Evolutionary conservation across 208 protist genomes (phyloP).

Genomic region (Naegleria fowleri): DNA sequence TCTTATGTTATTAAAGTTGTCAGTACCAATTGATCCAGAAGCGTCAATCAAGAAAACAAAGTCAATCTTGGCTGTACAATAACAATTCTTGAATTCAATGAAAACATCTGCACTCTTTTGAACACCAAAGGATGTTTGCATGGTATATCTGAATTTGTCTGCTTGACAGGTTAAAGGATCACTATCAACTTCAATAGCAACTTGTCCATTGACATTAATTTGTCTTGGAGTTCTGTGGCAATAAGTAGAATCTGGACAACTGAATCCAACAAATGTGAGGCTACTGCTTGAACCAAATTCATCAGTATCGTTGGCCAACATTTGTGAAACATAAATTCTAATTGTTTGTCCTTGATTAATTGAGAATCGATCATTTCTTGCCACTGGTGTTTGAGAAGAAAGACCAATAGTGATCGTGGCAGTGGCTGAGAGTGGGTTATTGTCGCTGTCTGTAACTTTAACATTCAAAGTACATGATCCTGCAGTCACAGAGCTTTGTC

Average conservation of each 20-base stretch:
- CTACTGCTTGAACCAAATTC: not conserved
- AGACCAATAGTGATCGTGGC: not conserved
- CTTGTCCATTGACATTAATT: not conserved
- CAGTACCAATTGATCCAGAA: not conserved
- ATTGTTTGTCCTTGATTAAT: not conserved
- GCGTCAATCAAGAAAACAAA: not conserved
- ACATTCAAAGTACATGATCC: not conserved
- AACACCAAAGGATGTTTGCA: not conserved
- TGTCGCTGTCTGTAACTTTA: not conserved
- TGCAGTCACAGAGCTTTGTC: not conserved
- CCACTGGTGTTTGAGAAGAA: not conserved
- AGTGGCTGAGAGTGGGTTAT: not conserved
- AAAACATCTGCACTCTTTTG: not conserved
- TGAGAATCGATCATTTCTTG: not conserved
- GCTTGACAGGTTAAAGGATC: not conserved
- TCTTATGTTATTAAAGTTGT: not conserved
- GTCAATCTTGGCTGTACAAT: not conserved
- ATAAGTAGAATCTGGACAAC: not conserved
- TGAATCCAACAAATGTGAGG: not conserved
- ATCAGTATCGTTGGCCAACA: not conserved
- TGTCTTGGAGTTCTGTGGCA: not conserved
- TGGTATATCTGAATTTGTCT: not conserved
- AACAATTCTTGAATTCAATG: not conserved
- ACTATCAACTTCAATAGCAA: not conserved
- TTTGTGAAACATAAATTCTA: not conserved